Evolutionary conservation across 164 flowering plant genomes (phyloP), one percentile per base, ranked within the genome.

Genomic region (Magnolia changhungtana): DNA sequence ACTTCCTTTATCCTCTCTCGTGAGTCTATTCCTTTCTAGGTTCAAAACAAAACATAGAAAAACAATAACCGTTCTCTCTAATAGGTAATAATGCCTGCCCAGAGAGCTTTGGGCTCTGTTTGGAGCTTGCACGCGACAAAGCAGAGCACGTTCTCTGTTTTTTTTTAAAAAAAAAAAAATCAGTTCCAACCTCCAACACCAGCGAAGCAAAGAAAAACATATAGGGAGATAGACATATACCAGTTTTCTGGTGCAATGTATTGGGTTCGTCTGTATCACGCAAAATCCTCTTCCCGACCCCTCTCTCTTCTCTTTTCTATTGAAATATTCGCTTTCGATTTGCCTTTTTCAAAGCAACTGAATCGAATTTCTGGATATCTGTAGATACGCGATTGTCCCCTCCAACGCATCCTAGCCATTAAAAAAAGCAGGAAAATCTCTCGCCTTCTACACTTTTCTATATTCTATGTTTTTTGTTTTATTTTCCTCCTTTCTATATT

Each of bases 361-460:
- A 89, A 89, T 89, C 93, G 91, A 91, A 91, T 90, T 90, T 86
- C 78, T 84, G 83, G 97, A 88, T 88, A 87, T 92, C 82, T 78
- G 75, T 65, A 87, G 97, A 92, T 88, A 90, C 89, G 93, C 88
- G 80, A n/a, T 79, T 86, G 88, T 87, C 91, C 27, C 71, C 71
- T 64, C 79, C 75, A 71, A 71, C 74, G 79, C 81, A 85, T 85
- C 77, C 59, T 74, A 71, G 76, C 77, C 78, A 45, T 72, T 77
- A 78, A 81, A 78, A 67, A 74, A 70, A 75, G 51, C 61, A 11
- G 18, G 61, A 55, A 55, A 55, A 55, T 55, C 77, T 69, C 71
- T 68, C 76, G 69, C 71, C 45, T 37, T 67, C 73, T n/a, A 78
- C 77, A 37, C 72, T 79, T 74, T 72, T 75, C 77, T 72, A 18